Base-by-base conservation (phyloP, 768 basidiomycete species). In the Tricholoma sp. region DNA sequence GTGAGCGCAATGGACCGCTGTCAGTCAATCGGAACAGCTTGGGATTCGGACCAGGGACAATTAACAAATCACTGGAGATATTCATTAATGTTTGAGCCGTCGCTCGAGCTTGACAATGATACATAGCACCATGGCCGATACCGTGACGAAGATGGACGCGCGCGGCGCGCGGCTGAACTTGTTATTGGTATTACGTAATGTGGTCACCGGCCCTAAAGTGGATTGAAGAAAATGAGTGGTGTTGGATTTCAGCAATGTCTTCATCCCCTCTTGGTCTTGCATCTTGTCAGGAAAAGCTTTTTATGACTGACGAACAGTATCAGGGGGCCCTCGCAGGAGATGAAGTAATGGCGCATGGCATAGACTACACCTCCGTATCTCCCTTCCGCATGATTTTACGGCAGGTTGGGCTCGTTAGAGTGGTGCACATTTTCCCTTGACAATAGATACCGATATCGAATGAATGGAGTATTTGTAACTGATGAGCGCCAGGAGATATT, bases 331-430 rank as follows among this genome's bases (percentile, higher is more conserved):
- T 89, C 88, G 87, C 88, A 89, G 88, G 85, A 90, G 86, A 90
- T 88, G 84, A 84, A 90, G 66, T 86, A 85, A 84, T 83, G 85
- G 88, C 80, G 88, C 88, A 87, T 68, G 84, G 88, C 88, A 89
- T 89, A 88, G 81, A 79, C 75, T 84, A 82, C 80, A 83, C 88
- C 86, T 84, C 86, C 84, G 88, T 91, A 91, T 91, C 88, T 87
- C 84, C 88, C 84, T 80, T 69, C 75, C 72, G 77, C 78, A 51
- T 52, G 73, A 70, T 57, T 69, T 62, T 64, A 82, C 82, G 76
- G 78, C 77, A 67, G 74, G 68, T 76, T 79, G 85, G 88, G 88
- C 79, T 87, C 88, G 88, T 91, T 87, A 83, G 83, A 52, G 85
- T 83, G 87, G 88, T 86, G 86, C 75, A 91, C 88, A 91, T 87